A percentile compares a stretch with the other conserved stretches of the same genome.
These are phyloP conservation scores for Kodamaea neixiangensis DNA, from an alignment of 805 yeast genomes.

Conservation along the genomic window DNA sequence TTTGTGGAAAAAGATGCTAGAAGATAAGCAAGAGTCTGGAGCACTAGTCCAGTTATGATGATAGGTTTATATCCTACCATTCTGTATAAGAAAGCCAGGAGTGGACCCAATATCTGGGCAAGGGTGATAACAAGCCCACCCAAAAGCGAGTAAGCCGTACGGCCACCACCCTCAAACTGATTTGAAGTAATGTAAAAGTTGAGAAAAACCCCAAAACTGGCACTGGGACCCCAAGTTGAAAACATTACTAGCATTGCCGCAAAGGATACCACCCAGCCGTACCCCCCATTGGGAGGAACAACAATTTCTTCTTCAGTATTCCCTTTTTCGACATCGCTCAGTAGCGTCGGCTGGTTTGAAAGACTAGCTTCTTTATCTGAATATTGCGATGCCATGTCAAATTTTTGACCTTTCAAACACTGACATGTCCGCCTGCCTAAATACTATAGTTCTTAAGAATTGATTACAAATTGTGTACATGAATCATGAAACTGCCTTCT, in stretches of 20 bases:
- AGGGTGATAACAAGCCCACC: constrained; percentile 52
- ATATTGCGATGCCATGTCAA: not conserved
- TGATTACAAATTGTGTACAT: not conserved
- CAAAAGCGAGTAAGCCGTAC: constrained; percentile 51
- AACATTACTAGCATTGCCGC: constrained; percentile 48
- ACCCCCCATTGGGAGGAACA: constrained; percentile 46
- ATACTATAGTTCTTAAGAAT: not conserved
- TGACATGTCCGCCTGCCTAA: not conserved
- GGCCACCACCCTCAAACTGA: constrained; percentile 43
- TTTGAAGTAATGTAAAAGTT: constrained; percentile 46
- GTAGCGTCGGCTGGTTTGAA: not conserved
- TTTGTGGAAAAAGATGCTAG: constrained; percentile 52
- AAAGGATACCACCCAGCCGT: constrained; percentile 54
- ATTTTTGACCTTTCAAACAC: not conserved
- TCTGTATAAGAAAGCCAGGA: constrained; percentile 48
- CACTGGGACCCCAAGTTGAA: constrained; percentile 60
- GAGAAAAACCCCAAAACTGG: constrained; percentile 60
- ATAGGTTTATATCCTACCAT: constrained; percentile 52
- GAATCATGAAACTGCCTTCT: not conserved
- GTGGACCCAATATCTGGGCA: constrained; percentile 59
- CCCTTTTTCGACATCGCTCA: not conserved
- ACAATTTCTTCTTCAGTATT: not conserved
- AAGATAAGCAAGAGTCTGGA: constrained; percentile 47
- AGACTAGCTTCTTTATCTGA: not conserved
- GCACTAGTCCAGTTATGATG: constrained; percentile 46